These are phyloP conservation scores for Leishmania martiniquensis DNA, from an alignment of 208 protist genomes.

Conservation along the genomic window DNA sequence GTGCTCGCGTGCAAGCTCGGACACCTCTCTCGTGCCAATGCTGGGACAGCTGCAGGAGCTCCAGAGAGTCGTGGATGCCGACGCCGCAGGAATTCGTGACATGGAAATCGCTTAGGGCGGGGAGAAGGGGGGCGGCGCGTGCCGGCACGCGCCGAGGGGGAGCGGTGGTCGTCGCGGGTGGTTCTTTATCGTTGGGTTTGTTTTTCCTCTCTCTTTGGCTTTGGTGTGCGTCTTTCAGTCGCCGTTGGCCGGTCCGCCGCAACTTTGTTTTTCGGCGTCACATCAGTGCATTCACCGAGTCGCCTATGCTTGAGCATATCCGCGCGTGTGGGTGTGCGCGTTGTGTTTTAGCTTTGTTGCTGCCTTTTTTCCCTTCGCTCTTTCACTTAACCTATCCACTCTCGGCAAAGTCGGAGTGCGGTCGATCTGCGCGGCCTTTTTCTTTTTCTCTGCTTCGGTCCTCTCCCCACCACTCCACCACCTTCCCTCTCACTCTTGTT, in stretches of 20 bases:
- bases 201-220: background rate
- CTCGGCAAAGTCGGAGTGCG: too few species aligned
- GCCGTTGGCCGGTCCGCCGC: too few species aligned
- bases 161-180: background rate
- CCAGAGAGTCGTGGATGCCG: background rate
- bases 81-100: background rate
- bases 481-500: background rate
- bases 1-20: background rate
- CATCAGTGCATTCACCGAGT: background rate
- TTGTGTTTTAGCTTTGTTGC: background rate
- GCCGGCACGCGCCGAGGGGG: background rate
- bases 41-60: conserved; percentile 9
- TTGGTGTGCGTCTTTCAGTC: background rate
- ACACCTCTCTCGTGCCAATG: background rate
- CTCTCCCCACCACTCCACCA: background rate
- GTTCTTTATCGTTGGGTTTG: background rate
- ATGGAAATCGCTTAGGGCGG: background rate
- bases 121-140: background rate
- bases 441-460: background rate
- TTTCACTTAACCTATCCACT: background rate
- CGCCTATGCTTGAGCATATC: background rate
- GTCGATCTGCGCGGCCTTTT: too few species aligned
- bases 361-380: background rate
- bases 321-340: background rate
- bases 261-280: too few species aligned